Evolutionary conservation across 1,284 basidiomycete genomes (phyloP), one percentile per base, ranked within the genome.

Genomic region (Neolentinus lepideus): DNA sequence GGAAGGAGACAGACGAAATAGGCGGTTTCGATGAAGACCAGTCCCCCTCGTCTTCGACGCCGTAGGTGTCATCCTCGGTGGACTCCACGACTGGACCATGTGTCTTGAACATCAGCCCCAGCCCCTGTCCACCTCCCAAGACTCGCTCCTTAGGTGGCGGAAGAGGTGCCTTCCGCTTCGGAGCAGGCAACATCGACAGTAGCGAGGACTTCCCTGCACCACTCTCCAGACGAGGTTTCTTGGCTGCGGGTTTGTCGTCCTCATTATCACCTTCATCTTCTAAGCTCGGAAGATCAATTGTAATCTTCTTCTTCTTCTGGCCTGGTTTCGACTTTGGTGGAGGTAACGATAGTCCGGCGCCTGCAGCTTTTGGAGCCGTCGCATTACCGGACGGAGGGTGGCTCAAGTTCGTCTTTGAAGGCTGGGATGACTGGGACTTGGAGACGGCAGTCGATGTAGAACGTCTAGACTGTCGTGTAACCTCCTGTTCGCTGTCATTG

Each of bases 261-360:
- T 58, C 59, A 26, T 70, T 71, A 16, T 75, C 75, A 3, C 77
- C 74, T 1, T 73, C 71, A 33, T 72, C 68, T 27, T 70, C 68
- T 27, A 22, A 36, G 25, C 10, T 31, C 11, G 75, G 66, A 3
- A 88, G 67, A 29, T 73, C 71, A 54, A 91, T 85, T 14, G 83
- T 71, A 33, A 91, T 83, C 68, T 86, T 90, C 72, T 89, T 88
- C 68, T 86, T 90, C 72, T 89, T 88, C 19, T 77, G 76, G 0
- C 67, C 68, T 69, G 74, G 63, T 67, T 67, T 66, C 16, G 61
- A 12, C 65, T 70, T 71, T 22, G 71, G 66, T 12, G 71, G 61
- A 16, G 74, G 75, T 12, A 74, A 66, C 31, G 65, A 61, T 10
- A 67, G 60, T 21, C 65, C 64, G 35, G 57, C 54, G 8, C 62